Conservation (phyloP, 2,329 filamentous ascomycete species). For the Aureobasidium sp. region DNA sequence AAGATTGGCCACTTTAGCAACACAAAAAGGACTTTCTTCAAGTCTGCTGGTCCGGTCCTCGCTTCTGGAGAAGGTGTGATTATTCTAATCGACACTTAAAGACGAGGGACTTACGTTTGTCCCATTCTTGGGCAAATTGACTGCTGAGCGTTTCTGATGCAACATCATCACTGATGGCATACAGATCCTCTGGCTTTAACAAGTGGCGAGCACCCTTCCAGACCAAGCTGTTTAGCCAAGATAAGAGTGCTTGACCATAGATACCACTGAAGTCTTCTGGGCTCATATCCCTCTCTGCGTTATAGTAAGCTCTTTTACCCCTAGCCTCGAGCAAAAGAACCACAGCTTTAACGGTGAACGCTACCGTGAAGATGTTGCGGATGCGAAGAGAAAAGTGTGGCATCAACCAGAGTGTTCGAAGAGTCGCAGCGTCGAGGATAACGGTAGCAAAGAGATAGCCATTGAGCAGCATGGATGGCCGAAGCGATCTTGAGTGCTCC, state of each 20-base stretch:
- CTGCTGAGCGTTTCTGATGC: constrained; percentile 5
- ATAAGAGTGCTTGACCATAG: constrained; percentile 14
- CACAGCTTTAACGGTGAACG: constrained; percentile 32
- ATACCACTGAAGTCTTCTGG: constrained; percentile 16
- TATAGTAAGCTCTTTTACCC: background rate
- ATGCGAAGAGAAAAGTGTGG: constrained; percentile 26
- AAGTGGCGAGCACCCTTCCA: constrained; percentile 8
- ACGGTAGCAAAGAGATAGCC: constrained; percentile 16
- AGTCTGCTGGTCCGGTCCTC: background rate
- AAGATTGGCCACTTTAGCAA: constrained; percentile 19
- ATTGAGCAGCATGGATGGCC: constrained; percentile 16
- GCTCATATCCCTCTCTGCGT: constrained; percentile 3
- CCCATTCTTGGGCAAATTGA: background rate
- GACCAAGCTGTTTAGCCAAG: constrained; percentile 15
- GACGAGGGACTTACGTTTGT: background rate
- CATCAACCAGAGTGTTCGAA: constrained; percentile 25
- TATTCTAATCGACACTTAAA: background rate
- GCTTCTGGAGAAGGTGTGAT: background rate
- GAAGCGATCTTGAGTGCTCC: constrained; percentile 16
- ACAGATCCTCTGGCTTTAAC: constrained; percentile 12
- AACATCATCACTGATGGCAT: constrained; percentile 10
- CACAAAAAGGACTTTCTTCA: constrained; percentile 2
- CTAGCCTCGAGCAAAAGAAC: constrained; percentile 36
- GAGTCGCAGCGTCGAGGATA: constrained; percentile 12
- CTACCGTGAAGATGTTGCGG: constrained; percentile 31